A percentile compares a stretch with the other conserved stretches of the same genome.
Conservation (phyloP, 2,329 filamentous ascomycete species). For the Apiospora rasikravindrae region DNA sequence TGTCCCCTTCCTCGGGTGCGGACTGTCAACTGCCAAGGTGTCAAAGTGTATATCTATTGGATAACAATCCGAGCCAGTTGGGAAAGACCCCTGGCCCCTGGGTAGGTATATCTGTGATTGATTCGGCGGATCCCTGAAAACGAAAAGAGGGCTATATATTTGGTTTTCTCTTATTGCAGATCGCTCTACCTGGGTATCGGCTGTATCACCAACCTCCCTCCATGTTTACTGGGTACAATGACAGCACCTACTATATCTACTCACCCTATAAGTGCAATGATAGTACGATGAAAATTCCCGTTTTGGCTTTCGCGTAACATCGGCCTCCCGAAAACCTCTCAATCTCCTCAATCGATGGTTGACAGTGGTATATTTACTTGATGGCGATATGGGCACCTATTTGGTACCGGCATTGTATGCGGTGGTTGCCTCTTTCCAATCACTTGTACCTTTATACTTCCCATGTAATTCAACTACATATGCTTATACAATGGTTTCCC, state of each 20-base stretch:
- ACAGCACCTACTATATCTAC: background rate
- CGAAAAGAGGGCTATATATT: background rate
- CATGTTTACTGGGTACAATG: background rate
- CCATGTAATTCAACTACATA: background rate
- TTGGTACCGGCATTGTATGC: background rate
- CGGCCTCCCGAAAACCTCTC: background rate
- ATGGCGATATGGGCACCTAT: background rate
- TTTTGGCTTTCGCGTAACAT: background rate
- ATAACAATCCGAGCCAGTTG: background rate
- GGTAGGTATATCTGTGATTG: background rate
- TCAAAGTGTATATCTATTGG: background rate
- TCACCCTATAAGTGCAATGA: background rate
- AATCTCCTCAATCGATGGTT: background rate
- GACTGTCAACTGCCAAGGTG: background rate
- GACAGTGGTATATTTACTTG: background rate
- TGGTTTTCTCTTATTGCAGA: background rate
- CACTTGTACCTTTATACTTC: background rate
- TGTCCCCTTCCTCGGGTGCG: background rate
- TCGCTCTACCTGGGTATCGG: background rate
- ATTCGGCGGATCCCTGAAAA: background rate
- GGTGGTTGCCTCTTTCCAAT: background rate
- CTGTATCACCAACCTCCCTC: background rate
- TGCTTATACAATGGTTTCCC: background rate
- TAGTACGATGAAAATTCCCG: background rate
- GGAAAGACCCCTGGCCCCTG: background rate